Evolutionary conservation across 768 basidiomycete species (phyloP).

Genomic region (Ramaria rubella): DNA sequence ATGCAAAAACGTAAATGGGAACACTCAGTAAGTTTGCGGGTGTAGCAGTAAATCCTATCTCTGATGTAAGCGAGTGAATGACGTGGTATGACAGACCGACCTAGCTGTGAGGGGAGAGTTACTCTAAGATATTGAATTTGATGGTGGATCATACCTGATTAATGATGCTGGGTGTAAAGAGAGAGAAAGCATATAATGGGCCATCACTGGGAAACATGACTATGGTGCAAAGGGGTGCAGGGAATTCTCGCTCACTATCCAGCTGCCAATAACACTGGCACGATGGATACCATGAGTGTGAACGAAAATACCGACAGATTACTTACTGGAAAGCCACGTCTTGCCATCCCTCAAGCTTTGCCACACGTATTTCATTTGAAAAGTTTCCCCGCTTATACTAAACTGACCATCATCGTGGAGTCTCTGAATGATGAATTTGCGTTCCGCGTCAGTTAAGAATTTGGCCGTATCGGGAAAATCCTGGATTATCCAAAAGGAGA

Average conservation of each 20-base stretch:
- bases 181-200: constrained; percentile 69
- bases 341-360: constrained; percentile 65
- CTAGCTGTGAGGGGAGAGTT: not conserved
- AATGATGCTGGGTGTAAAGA: constrained; percentile 78
- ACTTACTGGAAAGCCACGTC: constrained; percentile 34
- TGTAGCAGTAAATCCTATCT: constrained; percentile 52
- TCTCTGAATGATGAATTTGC: constrained; percentile 56
- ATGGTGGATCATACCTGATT: constrained; percentile 48
- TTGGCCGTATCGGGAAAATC: constrained; percentile 80
- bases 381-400: constrained; percentile 63
- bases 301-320: not conserved
- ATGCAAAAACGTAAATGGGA: constrained; percentile 71
- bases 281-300: not conserved
- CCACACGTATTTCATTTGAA: constrained; percentile 51
- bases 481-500: constrained; percentile 72
- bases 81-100: not conserved
- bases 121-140: too few species aligned
- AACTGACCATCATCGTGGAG: constrained; percentile 64
- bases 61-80: not conserved
- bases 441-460: constrained; percentile 67
- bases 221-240: constrained; percentile 9
- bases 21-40: constrained; percentile 69
- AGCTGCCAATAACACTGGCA: constrained; percentile 1
- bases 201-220: constrained; percentile 33
- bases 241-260: constrained; percentile 3